Evolutionary conservation across 176 grass and related monocot species (phyloP), one percentile per base, ranked within the genome.

Genomic region (Paspalum notatum): DNA sequence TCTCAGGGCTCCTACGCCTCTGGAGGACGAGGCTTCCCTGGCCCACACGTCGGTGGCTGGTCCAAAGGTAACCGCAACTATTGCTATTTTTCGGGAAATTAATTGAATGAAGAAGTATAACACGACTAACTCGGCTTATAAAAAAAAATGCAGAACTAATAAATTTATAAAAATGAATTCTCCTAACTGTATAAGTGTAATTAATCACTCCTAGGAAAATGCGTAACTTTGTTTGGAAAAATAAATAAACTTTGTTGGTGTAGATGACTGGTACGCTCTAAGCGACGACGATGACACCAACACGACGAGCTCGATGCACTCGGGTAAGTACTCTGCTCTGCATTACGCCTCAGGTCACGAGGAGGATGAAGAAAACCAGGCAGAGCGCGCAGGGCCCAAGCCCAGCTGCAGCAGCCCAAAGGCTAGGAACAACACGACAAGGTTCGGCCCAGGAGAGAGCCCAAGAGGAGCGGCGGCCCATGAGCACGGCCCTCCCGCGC

Each of bases 201-300:
- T n/a, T n/a, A n/a, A n/a, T n/a, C n/a, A n/a, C n/a, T n/a, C n/a
- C n/a, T n/a, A n/a, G n/a, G n/a, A n/a, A n/a, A n/a, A 32, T 32
- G 32, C 32, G 3, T 32, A 62, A 62, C n/a, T n/a, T n/a, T 21
- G 12, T 77, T 71, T 14, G 8, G 6, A 0, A 1, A 6, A 41
- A 14, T 20, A 71, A 32, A 71, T 12, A 14, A 54, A 16, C 16
- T 63, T 22, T 66, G 76, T 52, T 77, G 11, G 45, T 89, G 88
- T 79, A 97, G 93, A 86, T 72, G 18, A 70, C 15, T 14, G 58
- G 32, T 78, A 17, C 75, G 66, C 56, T 43, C 70, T 72, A 81
- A 86, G 78, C 61, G 94, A 90, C 72, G 91, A 92, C 74, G 94
- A 94, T 54, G 91, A 97, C 43, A n/a, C n/a, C n/a, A 87, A 94